Percentiles rank a stretch among this genome's conserved stretches.
Evolutionary conservation across 2,329 filamentous ascomycete species (phyloP).

Genomic region (Penicillium griseofulvum): DNA sequence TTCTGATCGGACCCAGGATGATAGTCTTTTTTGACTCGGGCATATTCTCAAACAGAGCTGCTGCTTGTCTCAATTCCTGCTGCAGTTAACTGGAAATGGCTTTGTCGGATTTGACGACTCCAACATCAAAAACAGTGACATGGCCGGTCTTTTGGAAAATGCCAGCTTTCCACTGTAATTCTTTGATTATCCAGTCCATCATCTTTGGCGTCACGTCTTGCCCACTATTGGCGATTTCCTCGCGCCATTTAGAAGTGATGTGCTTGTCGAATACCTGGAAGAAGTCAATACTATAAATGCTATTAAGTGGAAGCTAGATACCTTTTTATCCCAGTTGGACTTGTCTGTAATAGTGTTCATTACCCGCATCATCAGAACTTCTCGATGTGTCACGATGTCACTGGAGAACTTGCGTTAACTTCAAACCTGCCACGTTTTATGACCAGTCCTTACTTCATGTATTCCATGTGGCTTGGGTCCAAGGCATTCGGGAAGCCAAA

Average conservation of each 20-base stretch:
- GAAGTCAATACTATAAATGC: too few relatives aligned
- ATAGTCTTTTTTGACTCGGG: conserved; percentile 59
- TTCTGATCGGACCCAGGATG: conserved; percentile 58
- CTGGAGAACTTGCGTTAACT: not conserved
- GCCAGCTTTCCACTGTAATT: conserved; percentile 51
- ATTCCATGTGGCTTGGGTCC: not conserved
- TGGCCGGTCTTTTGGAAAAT: conserved; percentile 41
- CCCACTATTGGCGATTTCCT: conserved; percentile 24
- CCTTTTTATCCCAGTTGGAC: conserved; percentile 42
- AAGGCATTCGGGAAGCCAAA: not conserved
- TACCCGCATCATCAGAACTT: conserved; percentile 42
- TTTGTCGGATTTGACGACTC: conserved; percentile 55
- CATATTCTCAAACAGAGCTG: conserved; percentile 53
- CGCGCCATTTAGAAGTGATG: conserved; percentile 36
- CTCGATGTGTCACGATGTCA: conserved; percentile 23
- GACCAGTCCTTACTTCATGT: not conserved
- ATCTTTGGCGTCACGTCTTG: conserved; percentile 32
- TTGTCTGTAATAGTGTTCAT: conserved; percentile 48
- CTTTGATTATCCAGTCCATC: conserved; percentile 44
- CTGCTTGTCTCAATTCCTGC: conserved; percentile 46
- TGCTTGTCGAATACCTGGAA: conserved; percentile 35
- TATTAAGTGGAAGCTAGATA: conserved; percentile 14
- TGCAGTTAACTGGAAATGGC: conserved; percentile 43
- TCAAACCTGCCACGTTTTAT: not conserved
- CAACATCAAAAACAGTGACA: conserved; percentile 46